Conservation (phyloP, 1,284 basidiomycete species). For the Pascua guehoae region DNA sequence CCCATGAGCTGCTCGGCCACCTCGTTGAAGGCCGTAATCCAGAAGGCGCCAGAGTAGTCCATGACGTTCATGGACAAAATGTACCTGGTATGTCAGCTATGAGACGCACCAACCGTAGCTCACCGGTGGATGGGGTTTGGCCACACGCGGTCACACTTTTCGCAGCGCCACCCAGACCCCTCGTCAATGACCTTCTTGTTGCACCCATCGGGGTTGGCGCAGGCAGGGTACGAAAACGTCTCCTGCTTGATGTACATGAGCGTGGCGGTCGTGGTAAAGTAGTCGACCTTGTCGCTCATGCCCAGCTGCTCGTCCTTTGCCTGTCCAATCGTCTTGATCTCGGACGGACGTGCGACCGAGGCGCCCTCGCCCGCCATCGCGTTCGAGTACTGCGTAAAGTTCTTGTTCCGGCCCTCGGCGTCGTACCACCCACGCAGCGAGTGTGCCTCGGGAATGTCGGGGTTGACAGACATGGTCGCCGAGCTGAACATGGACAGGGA, state of each 20-base stretch:
- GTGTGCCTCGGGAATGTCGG: conserved; percentile 84
- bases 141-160: conserved; percentile 81
- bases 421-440: conserved; percentile 86
- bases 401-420: conserved; percentile 58
- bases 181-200: conserved; percentile 85
- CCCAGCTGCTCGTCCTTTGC: conserved; percentile 78
- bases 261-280: conserved; percentile 77
- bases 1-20: conserved; percentile 74
- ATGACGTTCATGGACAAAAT: conserved; percentile 83
- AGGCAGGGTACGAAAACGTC: conserved; percentile 85
- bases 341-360: conserved; percentile 57
- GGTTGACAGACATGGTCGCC: conserved; percentile 74
- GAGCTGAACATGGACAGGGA: conserved; percentile 68
- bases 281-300: conserved; percentile 72
- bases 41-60: conserved; percentile 83
- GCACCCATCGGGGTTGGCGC: conserved; percentile 68
- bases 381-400: conserved; percentile 69
- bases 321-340: conserved; percentile 72
- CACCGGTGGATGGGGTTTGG: conserved; percentile 76
- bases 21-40: conserved; percentile 96
- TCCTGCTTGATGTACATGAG: conserved; percentile 87
- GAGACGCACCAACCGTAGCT: conserved; percentile 22
- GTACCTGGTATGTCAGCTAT: conserved; percentile 59
- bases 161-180: conserved; percentile 77
- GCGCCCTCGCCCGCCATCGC: conserved; percentile 44